Evolutionary conservation across 306 rosid genomes (phyloP).

Genomic region (Senna tora): DNA sequence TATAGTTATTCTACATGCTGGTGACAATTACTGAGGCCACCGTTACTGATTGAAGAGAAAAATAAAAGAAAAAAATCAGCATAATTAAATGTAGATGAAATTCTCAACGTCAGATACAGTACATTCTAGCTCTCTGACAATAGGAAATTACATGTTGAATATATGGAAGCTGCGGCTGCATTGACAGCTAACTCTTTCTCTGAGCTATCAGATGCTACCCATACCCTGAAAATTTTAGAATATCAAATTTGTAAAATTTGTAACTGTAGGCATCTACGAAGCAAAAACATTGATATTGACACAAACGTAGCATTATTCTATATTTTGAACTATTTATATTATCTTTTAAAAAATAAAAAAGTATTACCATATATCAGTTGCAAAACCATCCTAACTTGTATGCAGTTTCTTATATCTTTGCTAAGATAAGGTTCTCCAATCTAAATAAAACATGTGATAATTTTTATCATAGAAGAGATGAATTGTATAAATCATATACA

Average conservation of each 20-base stretch:
- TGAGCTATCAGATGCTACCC: constrained; percentile 50
- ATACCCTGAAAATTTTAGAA: constrained; percentile 47
- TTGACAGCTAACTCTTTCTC: constrained; percentile 80
- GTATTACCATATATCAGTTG: too few species aligned
- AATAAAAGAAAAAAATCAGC: constrained; percentile 2
- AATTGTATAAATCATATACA: too few species aligned
- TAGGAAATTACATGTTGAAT: constrained; percentile 86
- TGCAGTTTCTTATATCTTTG: too few species aligned
- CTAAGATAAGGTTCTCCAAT: too few species aligned
- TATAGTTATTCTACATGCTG: constrained; percentile 36
- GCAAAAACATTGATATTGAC: too few species aligned
- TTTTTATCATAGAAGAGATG: too few species aligned
- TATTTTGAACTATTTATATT: too few species aligned
- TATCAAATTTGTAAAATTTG: background rate
- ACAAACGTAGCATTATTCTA: too few species aligned
- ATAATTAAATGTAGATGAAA: constrained; percentile 25
- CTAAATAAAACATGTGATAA: too few species aligned
- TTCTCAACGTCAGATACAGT: constrained; percentile 43
- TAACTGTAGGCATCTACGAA: background rate
- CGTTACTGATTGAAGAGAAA: constrained; percentile 1
- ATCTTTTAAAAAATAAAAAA: too few species aligned
- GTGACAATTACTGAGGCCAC: constrained; percentile 21
- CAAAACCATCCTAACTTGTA: too few species aligned
- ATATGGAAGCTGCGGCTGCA: constrained; percentile 97
- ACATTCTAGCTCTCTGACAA: constrained; percentile 57